Conservation (phyloP, 495 filamentous ascomycete genomes). For the Aspergillus sclerotioniger region DNA sequence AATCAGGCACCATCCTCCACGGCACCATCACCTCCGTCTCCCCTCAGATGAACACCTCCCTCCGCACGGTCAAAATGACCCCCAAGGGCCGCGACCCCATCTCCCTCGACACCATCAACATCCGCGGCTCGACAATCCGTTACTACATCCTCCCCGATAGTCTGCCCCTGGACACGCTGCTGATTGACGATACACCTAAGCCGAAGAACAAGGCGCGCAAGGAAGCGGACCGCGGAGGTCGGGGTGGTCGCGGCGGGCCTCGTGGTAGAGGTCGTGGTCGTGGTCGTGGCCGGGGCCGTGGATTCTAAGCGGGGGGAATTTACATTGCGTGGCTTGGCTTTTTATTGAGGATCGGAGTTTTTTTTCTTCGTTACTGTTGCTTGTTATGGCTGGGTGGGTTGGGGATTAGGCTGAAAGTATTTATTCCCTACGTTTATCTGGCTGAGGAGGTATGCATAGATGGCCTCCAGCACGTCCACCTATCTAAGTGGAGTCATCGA, state of each 20-base stretch:
- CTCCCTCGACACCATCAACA: conserved; percentile 90
- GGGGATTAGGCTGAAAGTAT: too few species aligned
- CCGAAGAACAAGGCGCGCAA: conserved; percentile 99
- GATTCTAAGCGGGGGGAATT: conserved; percentile 40
- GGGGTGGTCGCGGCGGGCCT: conserved; percentile 57
- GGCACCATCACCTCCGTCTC: conserved; percentile 94
- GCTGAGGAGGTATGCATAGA: too few species aligned
- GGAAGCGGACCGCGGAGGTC: conserved; percentile 72
- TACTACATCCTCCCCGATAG: conserved; percentile 95
- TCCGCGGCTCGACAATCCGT: conserved; percentile 88
- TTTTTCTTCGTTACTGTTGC: conserved; percentile 1
- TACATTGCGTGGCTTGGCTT: conserved; percentile 3
- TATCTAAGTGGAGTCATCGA: too few species aligned
- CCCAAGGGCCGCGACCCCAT: conserved; percentile 80
- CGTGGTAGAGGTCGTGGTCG: conserved; percentile 59
- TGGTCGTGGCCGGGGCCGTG: conserved; percentile 67
- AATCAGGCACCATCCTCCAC: conserved; percentile 93
- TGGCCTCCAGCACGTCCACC: too few species aligned
- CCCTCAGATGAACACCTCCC: conserved; percentile 93
- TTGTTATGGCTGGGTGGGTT: too few species aligned
- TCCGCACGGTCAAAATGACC: conserved; percentile 95
- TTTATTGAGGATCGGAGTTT: neutral
- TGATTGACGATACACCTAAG: conserved; percentile 95
- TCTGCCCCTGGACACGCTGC: conserved; percentile 86
- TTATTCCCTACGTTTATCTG: too few species aligned